Base-by-base conservation (phyloP, 768 basidiomycete genomes). In the Tylopilus cervinicoccineus region DNA sequence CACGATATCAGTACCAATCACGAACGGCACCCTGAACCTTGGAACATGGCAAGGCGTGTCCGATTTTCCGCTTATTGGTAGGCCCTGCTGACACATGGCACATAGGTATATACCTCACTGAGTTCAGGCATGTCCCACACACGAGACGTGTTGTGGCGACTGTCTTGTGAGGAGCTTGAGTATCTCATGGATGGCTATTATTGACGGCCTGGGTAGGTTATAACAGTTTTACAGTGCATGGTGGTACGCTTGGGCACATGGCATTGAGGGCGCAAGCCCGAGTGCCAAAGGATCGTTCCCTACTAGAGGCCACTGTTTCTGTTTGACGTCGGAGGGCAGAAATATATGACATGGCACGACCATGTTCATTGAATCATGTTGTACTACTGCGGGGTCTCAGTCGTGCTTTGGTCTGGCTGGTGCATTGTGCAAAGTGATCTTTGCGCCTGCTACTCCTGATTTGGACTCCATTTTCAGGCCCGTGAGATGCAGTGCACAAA, bases 1-100 rank as follows among this genome's bases (percentile, higher is more conserved):
- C 17, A 84, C 88, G 0, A 75, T 96, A 49, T 81, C 84, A 12
- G 67, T 97, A 33, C 93, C 93, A 4, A 90, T 97, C 56, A 86
- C 87, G 3, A 76, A 86, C 49, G 89, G 81, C 6, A 70, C 74
- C 39, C 70, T 95, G 55, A 88, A 85, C 53, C 70, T 96, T 42
- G 93, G 93, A 11, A 93, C 89, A 20, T 96, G 93, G 93, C 93
- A 96, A 77, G 93, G 90, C 80, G 29, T 41, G 66, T 59, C 20
- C 22, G 17, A 36, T 48, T 36, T 9, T 39, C 42, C 17, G 13
- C n/a, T n/a, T 41, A 31, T 40, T 22, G 14, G 24, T 34, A 26
- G 14, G 19, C 43, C 28, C 29, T 27, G 31, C 34, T 45, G 47
- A 63, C 26, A 23, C 26, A 23, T 23, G 7, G 28, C 27, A 36